Conservation (phyloP, 768 basidiomycete genomes). For the Lactarius vividus region DNA sequence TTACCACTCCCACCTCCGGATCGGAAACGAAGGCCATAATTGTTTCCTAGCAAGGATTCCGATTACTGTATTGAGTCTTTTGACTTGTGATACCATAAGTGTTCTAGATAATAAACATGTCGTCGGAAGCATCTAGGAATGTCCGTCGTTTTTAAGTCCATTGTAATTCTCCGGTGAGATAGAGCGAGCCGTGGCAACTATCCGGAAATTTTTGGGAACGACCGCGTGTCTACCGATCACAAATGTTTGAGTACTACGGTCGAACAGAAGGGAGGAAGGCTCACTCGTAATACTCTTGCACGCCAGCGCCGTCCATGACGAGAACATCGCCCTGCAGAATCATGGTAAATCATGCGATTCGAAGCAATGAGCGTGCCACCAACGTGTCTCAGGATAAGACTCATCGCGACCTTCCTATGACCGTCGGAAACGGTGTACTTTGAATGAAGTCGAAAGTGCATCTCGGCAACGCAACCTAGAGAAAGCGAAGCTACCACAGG, state of each 20-base stretch:
- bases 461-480: conserved; percentile 70
- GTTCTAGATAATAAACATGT: conserved; percentile 1
- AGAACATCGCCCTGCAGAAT: conserved; percentile 64
- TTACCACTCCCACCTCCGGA: conserved; percentile 20
- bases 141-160: background rate
- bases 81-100: background rate
- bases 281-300: conserved; percentile 73
- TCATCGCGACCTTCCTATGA: conserved; percentile 41
- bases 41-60: background rate
- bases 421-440: conserved; percentile 34
- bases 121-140: background rate
- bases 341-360: conserved; percentile 16
- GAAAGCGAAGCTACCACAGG: conserved; percentile 73
- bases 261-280: conserved; percentile 29
- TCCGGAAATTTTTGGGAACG: conserved; percentile 68
- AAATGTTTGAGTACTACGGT: conserved; percentile 13
- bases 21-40: conserved; percentile 12
- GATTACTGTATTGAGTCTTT: background rate
- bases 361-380: conserved; percentile 21
- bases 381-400: conserved; percentile 66
- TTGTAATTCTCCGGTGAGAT: conserved; percentile 42
- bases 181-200: conserved; percentile 74
- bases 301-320: conserved; percentile 68
- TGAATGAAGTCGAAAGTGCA: conserved; percentile 67
- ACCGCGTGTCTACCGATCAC: conserved; percentile 61